phyloP scores from a whole-genome alignment of 2,329 filamentous ascomycete genomes.

The Sclerotinia borealis region DNA sequence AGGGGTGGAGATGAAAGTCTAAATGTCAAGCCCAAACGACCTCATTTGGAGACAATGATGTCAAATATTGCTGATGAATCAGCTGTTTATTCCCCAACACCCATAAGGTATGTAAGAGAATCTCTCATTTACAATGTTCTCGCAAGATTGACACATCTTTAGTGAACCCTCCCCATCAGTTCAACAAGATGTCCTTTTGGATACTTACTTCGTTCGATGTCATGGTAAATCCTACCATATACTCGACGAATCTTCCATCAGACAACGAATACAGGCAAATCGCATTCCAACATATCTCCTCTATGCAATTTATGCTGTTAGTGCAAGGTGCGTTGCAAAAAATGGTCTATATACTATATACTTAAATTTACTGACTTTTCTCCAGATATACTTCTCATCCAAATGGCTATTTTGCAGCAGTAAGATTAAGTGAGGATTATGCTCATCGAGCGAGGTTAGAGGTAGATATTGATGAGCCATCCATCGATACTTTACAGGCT shows the following conservation, averaged over 20 bases:
- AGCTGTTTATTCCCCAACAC: slow-evolving; percentile 40
- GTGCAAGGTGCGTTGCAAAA: slow-evolving; percentile 46
- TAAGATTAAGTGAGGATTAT: slow-evolving; percentile 66
- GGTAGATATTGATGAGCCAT: slow-evolving; percentile 75
- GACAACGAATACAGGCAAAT: slow-evolving; percentile 65
- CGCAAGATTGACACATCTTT: neutral
- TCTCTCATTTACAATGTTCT: neutral
- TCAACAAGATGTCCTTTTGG: slow-evolving; percentile 58
- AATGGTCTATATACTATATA: too few species aligned
- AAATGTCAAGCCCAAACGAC: slow-evolving; percentile 34
- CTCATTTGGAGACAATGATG: slow-evolving; percentile 34
- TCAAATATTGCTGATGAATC: slow-evolving; percentile 34
- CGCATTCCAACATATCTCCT: slow-evolving; percentile 41
- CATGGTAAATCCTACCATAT: slow-evolving; percentile 80
- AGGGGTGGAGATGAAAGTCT: slow-evolving; percentile 21
- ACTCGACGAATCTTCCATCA: slow-evolving; percentile 68
- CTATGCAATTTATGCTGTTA: slow-evolving; percentile 55
- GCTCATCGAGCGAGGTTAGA: slow-evolving; percentile 61
- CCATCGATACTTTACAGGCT: slow-evolving; percentile 70
- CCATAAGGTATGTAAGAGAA: slow-evolving; percentile 33
- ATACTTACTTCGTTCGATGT: slow-evolving; percentile 73
- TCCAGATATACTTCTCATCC: slow-evolving; percentile 63
- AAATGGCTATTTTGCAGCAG: slow-evolving; percentile 60
- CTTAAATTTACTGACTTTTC: slow-evolving; percentile 17
- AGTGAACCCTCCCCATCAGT: slow-evolving; percentile 44